phyloP scores from a whole-genome alignment of 192 early-diverging fungal species.

The Diversispora epigaea region DNA sequence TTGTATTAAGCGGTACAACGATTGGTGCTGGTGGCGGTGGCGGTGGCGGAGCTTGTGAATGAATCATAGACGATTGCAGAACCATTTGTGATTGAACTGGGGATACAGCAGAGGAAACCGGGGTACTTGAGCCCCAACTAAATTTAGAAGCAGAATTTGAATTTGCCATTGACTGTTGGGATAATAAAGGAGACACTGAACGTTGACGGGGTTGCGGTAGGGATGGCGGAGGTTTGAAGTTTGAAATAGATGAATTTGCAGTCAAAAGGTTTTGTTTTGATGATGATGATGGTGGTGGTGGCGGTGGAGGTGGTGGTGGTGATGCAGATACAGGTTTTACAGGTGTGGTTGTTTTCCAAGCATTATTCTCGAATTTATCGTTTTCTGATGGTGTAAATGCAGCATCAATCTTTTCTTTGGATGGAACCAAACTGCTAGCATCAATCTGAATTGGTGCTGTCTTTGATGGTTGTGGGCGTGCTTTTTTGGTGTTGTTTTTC shows the following conservation, averaged over 20 bases:
- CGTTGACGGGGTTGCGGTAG: background rate
- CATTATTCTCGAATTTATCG: slow-evolving; percentile 55
- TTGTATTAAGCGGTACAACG: background rate
- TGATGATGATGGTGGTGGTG: background rate
- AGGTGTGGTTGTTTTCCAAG: slow-evolving; percentile 37
- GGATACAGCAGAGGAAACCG: background rate
- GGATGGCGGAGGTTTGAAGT: background rate
- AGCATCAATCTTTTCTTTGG: slow-evolving; percentile 40
- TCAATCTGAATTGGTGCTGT: slow-evolving; percentile 52
- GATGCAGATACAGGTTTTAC: background rate
- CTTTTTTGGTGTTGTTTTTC: slow-evolving; percentile 33
- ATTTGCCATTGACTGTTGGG: background rate
- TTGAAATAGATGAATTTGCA: background rate
- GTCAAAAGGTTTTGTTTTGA: background rate
- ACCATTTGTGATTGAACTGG: background rate
- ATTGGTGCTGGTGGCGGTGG: background rate
- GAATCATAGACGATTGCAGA: background rate
- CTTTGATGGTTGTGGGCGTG: slow-evolving; percentile 52
- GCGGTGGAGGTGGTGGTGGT: slow-evolving; percentile 11
- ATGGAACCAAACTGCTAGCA: slow-evolving; percentile 39
- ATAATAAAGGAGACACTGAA: too few species aligned
- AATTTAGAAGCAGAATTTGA: background rate
- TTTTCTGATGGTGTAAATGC: slow-evolving; percentile 37
- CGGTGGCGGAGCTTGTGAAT: slow-evolving; percentile 1
- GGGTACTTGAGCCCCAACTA: background rate